Percentiles rank a stretch among this genome's conserved stretches.
phyloP scores from a whole-genome alignment of 345 rosid genomes.

The Eucalyptus marginata region DNA sequence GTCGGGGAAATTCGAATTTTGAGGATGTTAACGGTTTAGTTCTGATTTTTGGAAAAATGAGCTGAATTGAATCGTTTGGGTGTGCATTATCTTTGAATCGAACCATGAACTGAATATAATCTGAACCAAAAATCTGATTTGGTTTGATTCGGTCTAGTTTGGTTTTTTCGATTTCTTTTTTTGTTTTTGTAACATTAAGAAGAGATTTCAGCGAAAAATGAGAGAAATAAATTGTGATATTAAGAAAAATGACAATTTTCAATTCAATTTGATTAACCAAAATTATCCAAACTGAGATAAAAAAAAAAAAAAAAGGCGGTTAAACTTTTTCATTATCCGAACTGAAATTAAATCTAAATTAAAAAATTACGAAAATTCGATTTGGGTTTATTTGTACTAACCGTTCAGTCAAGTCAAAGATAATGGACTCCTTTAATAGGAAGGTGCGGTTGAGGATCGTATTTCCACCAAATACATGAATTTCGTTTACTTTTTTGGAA shows the following conservation, averaged over 20 bases:
- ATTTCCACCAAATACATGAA: too few species aligned
- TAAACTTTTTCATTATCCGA: fast-evolving
- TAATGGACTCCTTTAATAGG: not conserved
- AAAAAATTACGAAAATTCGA: too few species aligned
- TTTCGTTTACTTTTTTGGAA: not conserved
- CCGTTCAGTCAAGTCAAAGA: not conserved
- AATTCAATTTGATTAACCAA: too few species aligned
- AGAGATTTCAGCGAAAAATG: too few species aligned
- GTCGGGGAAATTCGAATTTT: fast-evolving
- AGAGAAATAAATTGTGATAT: too few species aligned
- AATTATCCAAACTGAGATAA: too few species aligned
- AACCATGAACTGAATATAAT: fast-evolving
- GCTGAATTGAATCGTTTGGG: too few species aligned
- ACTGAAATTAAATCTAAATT: too few species aligned
- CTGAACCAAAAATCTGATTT: fast-evolving
- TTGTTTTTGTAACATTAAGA: too few species aligned
- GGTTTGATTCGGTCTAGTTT: fast-evolving
- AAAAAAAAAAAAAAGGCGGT: too few species aligned
- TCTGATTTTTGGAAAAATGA: fast-evolving
- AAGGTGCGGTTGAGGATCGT: not conserved
- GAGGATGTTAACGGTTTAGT: fast-evolving
- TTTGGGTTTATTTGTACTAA: not conserved
- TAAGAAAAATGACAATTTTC: too few species aligned
- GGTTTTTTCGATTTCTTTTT: fast-evolving
- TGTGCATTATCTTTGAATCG: too few species aligned